Percentiles rank a stretch among this genome's conserved stretches.
Conservation (phyloP, 2,329 filamentous ascomycete genomes). For the Chaetomium sp. region DNA sequence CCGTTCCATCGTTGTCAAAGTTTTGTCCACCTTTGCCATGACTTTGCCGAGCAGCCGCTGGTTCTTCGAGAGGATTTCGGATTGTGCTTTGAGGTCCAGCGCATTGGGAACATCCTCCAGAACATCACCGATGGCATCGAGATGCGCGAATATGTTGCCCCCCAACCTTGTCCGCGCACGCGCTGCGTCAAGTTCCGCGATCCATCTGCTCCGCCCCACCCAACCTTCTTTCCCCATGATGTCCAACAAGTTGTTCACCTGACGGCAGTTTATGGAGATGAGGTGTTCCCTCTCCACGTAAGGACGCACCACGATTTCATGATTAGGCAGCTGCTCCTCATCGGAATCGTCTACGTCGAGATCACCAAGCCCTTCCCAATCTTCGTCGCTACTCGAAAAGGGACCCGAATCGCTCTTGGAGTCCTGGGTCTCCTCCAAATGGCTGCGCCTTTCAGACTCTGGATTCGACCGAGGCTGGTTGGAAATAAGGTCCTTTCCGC, state of each 20-base stretch:
- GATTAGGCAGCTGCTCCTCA: background rate
- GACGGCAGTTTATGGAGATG: background rate
- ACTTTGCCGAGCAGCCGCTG: background rate
- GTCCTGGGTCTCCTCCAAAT: too few relatives aligned
- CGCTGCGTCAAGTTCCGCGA: background rate
- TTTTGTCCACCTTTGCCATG: background rate
- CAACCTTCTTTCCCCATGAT: constrained; percentile 11
- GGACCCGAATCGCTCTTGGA: too few relatives aligned
- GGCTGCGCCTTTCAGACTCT: too few relatives aligned
- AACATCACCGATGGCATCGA: background rate
- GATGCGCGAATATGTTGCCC: background rate
- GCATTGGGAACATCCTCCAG: constrained; percentile 7
- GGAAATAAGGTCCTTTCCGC: too few relatives aligned
- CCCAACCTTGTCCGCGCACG: background rate
- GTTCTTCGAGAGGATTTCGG: background rate
- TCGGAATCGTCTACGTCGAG: background rate
- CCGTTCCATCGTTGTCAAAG: background rate
- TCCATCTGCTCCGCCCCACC: constrained; percentile 8
- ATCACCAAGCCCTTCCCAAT: too few relatives aligned
- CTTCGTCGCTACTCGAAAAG: too few relatives aligned
- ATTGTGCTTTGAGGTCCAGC: background rate
- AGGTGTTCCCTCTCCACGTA: background rate
- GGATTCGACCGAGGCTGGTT: too few relatives aligned
- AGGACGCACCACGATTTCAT: background rate
- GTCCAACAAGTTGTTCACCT: constrained; percentile 2